phyloP scores from a whole-genome alignment of 2,329 filamentous ascomycete species.

The Colletotrichum brevisporum region DNA sequence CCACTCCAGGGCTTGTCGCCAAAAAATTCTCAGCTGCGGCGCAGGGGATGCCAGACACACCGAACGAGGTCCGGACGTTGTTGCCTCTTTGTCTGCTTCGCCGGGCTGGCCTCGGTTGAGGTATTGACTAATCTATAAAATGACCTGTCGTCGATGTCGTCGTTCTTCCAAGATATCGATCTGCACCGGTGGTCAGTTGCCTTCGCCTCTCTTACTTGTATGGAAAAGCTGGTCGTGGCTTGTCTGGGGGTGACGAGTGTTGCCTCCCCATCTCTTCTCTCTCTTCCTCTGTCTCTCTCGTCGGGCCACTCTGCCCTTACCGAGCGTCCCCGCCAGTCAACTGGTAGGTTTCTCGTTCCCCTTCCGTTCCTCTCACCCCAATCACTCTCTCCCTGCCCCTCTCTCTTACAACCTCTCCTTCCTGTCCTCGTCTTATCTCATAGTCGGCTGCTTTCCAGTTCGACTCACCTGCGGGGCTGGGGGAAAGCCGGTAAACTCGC shows the following conservation, averaged over 20 bases:
- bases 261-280: not conserved
- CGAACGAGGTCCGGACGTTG: constrained; percentile 20
- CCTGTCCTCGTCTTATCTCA: constrained; percentile 28
- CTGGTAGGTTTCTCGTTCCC: not conserved
- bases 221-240: constrained; percentile 16
- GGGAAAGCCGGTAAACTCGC: constrained; percentile 22
- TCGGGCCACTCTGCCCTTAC: constrained; percentile 26
- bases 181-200: constrained; percentile 25
- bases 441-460: constrained; percentile 25
- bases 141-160: constrained; percentile 25
- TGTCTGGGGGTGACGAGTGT: constrained; percentile 14
- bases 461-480: constrained; percentile 20
- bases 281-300: not conserved
- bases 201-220: constrained; percentile 27
- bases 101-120: not conserved
- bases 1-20: constrained; percentile 39
- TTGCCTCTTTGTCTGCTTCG: constrained; percentile 21
- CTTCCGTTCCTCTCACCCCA: not conserved
- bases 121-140: constrained; percentile 21
- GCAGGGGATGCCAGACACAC: constrained; percentile 23
- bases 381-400: not conserved
- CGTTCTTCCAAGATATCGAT: constrained; percentile 32
- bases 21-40: constrained; percentile 25
- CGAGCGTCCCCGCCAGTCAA: not conserved
- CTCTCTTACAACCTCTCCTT: not conserved